Conservation (phyloP, 805 yeast genomes). For the Candida awuae region DNA sequence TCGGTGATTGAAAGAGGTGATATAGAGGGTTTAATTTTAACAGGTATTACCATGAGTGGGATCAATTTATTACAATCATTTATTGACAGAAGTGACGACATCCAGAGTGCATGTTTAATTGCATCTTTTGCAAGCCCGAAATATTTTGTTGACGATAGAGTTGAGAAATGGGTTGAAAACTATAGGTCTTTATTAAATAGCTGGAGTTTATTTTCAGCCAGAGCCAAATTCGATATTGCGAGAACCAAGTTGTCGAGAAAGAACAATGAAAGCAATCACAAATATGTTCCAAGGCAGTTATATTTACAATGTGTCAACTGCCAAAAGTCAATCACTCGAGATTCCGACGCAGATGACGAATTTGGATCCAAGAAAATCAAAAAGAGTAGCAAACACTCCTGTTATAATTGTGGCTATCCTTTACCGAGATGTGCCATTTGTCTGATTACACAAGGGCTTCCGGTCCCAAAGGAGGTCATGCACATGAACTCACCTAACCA, state of each 20-base stretch:
- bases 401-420: constrained; percentile 84
- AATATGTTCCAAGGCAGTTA: constrained; percentile 62
- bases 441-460: constrained; percentile 65
- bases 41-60: constrained; percentile 87
- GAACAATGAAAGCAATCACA: constrained; percentile 38
- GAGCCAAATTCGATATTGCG: constrained; percentile 82
- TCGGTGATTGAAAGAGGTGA: constrained; percentile 73
- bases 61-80: constrained; percentile 76
- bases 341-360: constrained; percentile 12
- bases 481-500: constrained; percentile 18
- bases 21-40: constrained; percentile 79
- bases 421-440: constrained; percentile 91
- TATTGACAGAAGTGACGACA: constrained; percentile 82
- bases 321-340: constrained; percentile 57
- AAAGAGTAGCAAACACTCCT: constrained; percentile 26
- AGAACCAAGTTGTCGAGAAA: constrained; percentile 57
- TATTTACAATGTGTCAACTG: constrained; percentile 77
- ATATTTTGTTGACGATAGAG: constrained; percentile 66
- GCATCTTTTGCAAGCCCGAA: constrained; percentile 77
- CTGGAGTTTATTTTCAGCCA: constrained; percentile 67
- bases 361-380: neutral
- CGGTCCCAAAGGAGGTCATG: constrained; percentile 38
- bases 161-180: constrained; percentile 68
- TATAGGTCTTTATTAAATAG: constrained; percentile 65
- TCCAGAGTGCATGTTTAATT: constrained; percentile 83